Base-by-base conservation (phyloP, 2,329 filamentous ascomycete genomes). In the Fusarium palustre region DNA sequence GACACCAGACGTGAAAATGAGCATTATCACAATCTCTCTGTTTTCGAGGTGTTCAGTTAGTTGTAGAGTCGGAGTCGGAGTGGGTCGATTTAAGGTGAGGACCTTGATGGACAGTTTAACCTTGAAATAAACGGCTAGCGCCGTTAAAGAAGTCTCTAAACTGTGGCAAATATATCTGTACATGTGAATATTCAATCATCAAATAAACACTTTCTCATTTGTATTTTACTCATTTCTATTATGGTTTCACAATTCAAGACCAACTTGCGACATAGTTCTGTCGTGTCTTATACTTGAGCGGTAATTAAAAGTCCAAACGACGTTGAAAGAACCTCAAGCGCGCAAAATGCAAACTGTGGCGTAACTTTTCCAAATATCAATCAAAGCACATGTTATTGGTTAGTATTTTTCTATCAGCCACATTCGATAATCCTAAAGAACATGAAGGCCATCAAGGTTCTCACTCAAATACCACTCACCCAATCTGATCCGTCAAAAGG, bases 31-130 rank as follows among this genome's bases (percentile, higher is more conserved):
- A 36, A 34, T 46, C 10, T 62, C 45, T 45, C 42, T 39, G 12
- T 39, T 39, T 39, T 13, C n/a, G n/a, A 22, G 36, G 36, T n/a
- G 34, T n/a, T 36, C 7, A 5, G 31, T 64, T 31, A 47, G 42
- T n/a, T 60, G 33, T 47, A 36, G 58, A 47, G 54, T 57, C 45
- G 24, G n/a, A n/a, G 24, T 25, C 5, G 52, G 55, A 63, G 71
- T 75, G 73, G 73, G 73, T 75, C 73, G 59, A 47, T 59, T 66
- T 72, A 72, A 74, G 70, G 73, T 74, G 73, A 75, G 73, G 54
- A 75, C 73, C 73, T 71, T 74, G 73, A 75, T 75, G 73, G 73
- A 65, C 67, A 59, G 58, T 24, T 59, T 69, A 59, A 69, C 58
- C 46, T 47, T 47, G 53, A 25, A 25, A 6, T 25, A 7, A 7